Evolutionary conservation across 805 yeast species (phyloP), one percentile per base, ranked within the genome.

Genomic region (Teunomyces pallodes): DNA sequence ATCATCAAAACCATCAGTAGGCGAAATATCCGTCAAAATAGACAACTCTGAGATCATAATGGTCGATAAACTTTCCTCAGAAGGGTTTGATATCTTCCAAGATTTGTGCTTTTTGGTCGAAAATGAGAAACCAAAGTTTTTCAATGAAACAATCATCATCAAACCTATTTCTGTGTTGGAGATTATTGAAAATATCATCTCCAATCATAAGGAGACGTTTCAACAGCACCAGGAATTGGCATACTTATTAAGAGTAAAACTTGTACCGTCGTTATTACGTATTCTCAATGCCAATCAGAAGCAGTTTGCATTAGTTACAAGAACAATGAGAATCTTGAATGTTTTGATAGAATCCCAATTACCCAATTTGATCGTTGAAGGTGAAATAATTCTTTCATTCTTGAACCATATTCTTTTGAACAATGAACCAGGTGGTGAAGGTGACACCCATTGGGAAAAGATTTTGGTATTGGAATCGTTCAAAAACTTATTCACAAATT

Each of bases 341-440:
- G 69, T 90, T 3, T 62, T 92, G 36, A 65, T 90, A 4, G 70
- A 79, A 30, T 60, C 69, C 8, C 87, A 83, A 55, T 72, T 90
- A 16, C 66, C 74, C 0, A 75, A 81, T 5, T 66, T 92, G 32
- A 85, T 81, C 45, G 77, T 86, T 29, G 97, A 92, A 64, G 76
- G 87, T 24, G 97, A 90, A 58, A 90, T 90, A 5, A 81, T 91
- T 2, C 66, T 92, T 12, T 83, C 95, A 0, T 71, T 87, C 24
- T 65, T 90, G 30, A 87, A 87, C 13, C 95, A 87, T 60, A 76
- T 80, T n/a, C 60, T 88, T n/a, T 74, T 84, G 1, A 71, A 74
- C 30, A 83, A 81, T 5, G 75, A 83, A 0, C 75, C 76, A 0
- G 57, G 78, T 2, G 82, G 84, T 2, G 56, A 48, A 35, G 45